phyloP scores from a whole-genome alignment of 192 early-diverging fungal species.

The Paraglomus brasilianum region DNA sequence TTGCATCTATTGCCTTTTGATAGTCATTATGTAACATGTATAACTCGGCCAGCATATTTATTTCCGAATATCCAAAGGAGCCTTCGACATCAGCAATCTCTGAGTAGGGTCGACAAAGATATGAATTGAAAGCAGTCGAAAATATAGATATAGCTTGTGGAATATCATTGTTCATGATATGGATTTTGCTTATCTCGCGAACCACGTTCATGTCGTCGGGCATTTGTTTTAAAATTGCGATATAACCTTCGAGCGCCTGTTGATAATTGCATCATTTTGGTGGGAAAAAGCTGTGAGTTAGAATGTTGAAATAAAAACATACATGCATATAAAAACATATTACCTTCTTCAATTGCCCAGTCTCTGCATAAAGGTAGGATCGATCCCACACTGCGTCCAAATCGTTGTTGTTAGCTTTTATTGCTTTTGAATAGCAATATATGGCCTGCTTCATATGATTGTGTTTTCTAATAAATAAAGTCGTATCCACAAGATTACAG shows the following conservation, averaged over 20 bases:
- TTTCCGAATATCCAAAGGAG: conserved; percentile 74
- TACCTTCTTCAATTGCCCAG: conserved; percentile 53
- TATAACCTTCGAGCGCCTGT: conserved; percentile 60
- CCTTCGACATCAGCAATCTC: conserved; percentile 38
- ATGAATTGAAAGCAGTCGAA: conserved; percentile 53
- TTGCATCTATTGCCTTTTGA: conserved; percentile 63
- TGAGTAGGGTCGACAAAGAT: conserved; percentile 30
- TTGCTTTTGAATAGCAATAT: conserved; percentile 76
- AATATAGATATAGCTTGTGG: conserved; percentile 59
- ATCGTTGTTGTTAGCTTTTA: conserved; percentile 62
- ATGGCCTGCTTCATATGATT: conserved; percentile 74
- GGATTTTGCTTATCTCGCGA: conserved; percentile 59
- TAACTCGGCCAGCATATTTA: conserved; percentile 86
- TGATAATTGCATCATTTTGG: neutral
- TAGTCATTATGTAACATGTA: conserved; percentile 80
- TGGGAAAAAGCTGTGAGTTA: neutral
- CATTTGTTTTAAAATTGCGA: conserved; percentile 51
- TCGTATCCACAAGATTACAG: neutral
- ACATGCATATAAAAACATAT: conserved; percentile 32
- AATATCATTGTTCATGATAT: conserved; percentile 53
- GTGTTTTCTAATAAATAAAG: conserved; percentile 43
- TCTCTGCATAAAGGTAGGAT: conserved; percentile 60
- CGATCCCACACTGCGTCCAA: conserved; percentile 69
- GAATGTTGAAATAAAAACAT: conserved; percentile 25
- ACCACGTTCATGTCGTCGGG: conserved; percentile 72